Evolutionary conservation across 2,329 filamentous ascomycete species (phyloP).

Genomic region (Exophiala sp.): DNA sequence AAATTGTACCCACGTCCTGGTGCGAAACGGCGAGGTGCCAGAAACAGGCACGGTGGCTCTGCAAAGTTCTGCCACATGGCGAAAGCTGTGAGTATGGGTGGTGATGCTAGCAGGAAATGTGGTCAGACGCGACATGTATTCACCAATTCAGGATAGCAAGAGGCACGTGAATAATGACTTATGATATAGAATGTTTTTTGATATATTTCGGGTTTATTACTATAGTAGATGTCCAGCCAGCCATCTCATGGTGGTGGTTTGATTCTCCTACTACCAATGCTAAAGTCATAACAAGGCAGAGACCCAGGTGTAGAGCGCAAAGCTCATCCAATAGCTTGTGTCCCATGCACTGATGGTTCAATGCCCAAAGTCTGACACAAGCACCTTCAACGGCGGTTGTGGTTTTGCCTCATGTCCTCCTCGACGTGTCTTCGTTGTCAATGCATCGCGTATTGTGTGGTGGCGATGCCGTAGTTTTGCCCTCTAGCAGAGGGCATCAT

Average conservation of each 20-base stretch:
- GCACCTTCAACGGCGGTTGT: neutral
- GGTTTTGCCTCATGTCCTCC: neutral
- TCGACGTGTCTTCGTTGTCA: neutral
- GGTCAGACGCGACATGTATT: too few species aligned
- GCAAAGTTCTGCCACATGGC: too few species aligned
- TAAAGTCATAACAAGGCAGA: neutral
- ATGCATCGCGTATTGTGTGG: neutral
- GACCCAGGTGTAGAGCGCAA: slow-evolving; percentile 19
- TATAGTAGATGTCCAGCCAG: neutral
- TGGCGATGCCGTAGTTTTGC: neutral
- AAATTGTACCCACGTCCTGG: too few species aligned
- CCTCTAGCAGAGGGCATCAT: neutral
- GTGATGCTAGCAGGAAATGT: too few species aligned
- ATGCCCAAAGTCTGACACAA: neutral
- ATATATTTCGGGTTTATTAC: neutral
- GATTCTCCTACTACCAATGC: neutral
- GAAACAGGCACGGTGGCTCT: too few species aligned
- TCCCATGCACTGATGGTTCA: neutral
- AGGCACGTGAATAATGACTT: neutral
- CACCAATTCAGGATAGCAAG: too few species aligned
- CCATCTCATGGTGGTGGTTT: neutral
- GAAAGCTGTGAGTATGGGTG: too few species aligned
- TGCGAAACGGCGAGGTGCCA: too few species aligned
- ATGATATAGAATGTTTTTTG: neutral
- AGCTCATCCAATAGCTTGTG: slow-evolving; percentile 11